Conservation (phyloP, 2,329 filamentous ascomycete genomes). For the Cordyceps militaris region DNA sequence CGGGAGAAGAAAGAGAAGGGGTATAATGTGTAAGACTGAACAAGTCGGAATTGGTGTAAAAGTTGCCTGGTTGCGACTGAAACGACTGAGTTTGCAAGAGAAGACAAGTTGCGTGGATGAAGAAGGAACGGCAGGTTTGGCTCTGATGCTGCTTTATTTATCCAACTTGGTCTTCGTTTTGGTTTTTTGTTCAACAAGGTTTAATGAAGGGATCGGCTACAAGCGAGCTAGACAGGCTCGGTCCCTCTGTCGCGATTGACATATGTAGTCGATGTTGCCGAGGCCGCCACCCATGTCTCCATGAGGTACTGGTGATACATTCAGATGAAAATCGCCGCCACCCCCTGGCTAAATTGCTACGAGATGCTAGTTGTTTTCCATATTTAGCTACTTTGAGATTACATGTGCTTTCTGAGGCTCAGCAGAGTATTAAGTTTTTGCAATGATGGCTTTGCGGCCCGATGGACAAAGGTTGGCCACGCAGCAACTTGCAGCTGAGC, state of each 20-base stretch:
- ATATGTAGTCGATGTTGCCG: constrained; percentile 8
- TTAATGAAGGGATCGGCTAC: neutral
- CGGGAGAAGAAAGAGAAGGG: too few species aligned
- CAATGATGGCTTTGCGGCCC: too few species aligned
- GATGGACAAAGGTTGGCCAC: too few species aligned
- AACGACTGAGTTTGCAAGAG: neutral
- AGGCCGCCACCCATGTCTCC: neutral
- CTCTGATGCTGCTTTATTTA: neutral
- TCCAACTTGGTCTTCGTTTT: neutral
- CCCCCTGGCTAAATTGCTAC: neutral
- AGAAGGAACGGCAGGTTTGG: neutral
- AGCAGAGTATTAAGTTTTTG: too few species aligned
- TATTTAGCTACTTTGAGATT: too few species aligned
- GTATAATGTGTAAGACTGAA: neutral
- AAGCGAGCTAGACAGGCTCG: neutral
- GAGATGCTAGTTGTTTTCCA: too few species aligned
- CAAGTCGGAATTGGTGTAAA: neutral
- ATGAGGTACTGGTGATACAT: neutral
- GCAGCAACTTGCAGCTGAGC: too few species aligned
- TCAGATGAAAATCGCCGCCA: neutral
- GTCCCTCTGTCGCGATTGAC: neutral
- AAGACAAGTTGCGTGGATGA: neutral
- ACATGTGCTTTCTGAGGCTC: too few species aligned
- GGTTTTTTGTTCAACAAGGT: neutral
- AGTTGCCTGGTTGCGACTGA: neutral